These are phyloP conservation scores for Talaromyces sp. DNA, from an alignment of 2,329 filamentous ascomycete genomes.

Conservation along the genomic window DNA sequence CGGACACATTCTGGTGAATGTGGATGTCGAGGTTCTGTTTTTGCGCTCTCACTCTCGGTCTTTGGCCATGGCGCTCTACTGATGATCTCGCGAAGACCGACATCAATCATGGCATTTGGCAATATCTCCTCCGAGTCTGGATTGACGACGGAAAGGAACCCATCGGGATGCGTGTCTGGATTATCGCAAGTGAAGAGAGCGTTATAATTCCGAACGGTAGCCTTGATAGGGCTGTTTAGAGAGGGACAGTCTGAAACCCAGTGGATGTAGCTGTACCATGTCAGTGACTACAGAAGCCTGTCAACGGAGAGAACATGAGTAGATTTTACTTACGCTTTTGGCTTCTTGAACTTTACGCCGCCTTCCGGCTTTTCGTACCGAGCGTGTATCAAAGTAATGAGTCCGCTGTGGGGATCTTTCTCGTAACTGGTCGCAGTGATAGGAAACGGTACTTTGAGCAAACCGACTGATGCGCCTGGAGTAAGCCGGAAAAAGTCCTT, in stretches of 20 bases:
- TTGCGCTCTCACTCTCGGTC: constrained; percentile 62
- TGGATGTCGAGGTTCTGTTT: no score
- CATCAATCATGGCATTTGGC: constrained; percentile 72
- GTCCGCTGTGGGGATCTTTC: constrained; percentile 61
- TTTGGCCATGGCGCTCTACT: constrained; percentile 75
- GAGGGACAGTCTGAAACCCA: constrained; percentile 74
- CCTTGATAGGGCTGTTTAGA: constrained; percentile 57
- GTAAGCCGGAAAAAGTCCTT: constrained; percentile 75
- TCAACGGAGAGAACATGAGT: constrained; percentile 13
- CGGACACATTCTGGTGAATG: constrained; percentile 66
- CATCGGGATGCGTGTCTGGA: constrained; percentile 70
- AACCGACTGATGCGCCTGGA: constrained; percentile 68
- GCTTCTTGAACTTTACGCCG: constrained; percentile 57
- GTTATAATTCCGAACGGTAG: constrained; percentile 75
- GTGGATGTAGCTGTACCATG: constrained; percentile 60
- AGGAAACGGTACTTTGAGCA: constrained; percentile 67
- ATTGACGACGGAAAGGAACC: constrained; percentile 81
- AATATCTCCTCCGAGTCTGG: constrained; percentile 79
- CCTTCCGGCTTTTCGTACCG: constrained; percentile 64
- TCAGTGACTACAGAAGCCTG: no score
- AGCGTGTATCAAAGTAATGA: constrained; percentile 64
- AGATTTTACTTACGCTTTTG: constrained; percentile 60
- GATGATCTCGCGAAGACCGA: constrained; percentile 74
- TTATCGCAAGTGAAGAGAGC: constrained; percentile 82
- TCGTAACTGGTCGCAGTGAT: constrained; percentile 66